Percentiles rank a stretch among this genome's conserved stretches.
Conservation (phyloP, 2,329 filamentous ascomycete genomes). For the Akanthomyces uredinophilus region DNA sequence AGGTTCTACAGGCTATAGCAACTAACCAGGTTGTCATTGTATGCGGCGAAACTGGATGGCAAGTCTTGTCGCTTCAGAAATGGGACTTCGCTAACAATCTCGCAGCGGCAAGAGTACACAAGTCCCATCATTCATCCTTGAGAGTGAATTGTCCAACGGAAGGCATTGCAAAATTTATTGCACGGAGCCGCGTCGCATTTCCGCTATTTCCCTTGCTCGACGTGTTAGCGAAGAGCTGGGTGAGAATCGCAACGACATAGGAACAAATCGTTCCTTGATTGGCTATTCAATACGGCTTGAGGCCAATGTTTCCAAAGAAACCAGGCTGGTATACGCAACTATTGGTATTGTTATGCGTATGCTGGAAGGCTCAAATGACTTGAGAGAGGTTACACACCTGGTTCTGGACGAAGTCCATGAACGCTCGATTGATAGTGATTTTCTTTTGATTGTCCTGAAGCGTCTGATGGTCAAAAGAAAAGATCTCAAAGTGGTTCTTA, state of each 20-base stretch:
- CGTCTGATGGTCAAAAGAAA: constrained; percentile 71
- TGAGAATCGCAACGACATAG: constrained; percentile 75
- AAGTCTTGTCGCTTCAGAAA: constrained; percentile 19
- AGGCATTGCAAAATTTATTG: constrained; percentile 88
- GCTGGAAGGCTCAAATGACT: constrained; percentile 82
- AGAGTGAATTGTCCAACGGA: constrained; percentile 77
- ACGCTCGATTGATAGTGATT: constrained; percentile 92
- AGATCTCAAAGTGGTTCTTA: constrained; percentile 87
- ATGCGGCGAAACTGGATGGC: constrained; percentile 92
- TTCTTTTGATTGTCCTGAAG: constrained; percentile 85
- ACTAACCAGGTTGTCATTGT: constrained; percentile 83
- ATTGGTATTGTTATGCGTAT: constrained; percentile 95
- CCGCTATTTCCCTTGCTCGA: constrained; percentile 86
- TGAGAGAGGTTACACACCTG: constrained; percentile 86
- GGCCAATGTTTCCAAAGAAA: constrained; percentile 76
- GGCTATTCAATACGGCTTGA: constrained; percentile 94
- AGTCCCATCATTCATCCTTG: constrained; percentile 88
- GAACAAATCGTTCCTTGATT: constrained; percentile 76
- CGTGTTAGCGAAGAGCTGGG: constrained; percentile 94
- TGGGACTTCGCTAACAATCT: constrained; percentile 20
- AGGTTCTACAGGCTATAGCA: constrained; percentile 73
- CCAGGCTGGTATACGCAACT: constrained; percentile 83
- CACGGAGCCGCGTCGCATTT: constrained; percentile 92
- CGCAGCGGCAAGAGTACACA: constrained; percentile 87
- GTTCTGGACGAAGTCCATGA: constrained; percentile 98